Evolutionary conservation across 345 rosid genomes (phyloP).

Genomic region (Rhodamnia argentea): DNA sequence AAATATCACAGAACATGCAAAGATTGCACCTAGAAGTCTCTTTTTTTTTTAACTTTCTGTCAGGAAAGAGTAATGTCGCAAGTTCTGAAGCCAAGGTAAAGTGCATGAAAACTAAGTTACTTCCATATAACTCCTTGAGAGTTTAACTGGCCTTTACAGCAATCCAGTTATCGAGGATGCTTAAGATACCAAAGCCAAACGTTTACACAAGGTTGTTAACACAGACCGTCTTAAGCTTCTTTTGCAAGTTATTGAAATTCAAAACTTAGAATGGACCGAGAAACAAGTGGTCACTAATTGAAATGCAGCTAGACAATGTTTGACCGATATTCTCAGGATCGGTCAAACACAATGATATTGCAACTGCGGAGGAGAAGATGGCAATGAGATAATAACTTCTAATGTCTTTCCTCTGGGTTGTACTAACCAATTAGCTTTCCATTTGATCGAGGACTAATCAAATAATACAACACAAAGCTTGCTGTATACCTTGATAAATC

Average conservation of each 20-base stretch:
- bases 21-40: background rate
- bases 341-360: background rate
- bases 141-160: background rate
- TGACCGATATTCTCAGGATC: background rate
- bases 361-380: background rate
- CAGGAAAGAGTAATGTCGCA: background rate
- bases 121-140: background rate
- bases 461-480: background rate
- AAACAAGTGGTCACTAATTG: background rate
- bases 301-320: background rate
- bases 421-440: background rate
- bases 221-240: background rate
- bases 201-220: background rate
- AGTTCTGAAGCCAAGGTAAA: background rate
- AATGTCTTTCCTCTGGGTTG: background rate
- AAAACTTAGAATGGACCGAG: background rate
- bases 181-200: background rate
- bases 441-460: background rate
- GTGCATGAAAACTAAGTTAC: background rate
- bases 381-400: background rate
- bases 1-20: background rate
- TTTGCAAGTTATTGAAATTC: background rate
- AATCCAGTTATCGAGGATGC: background rate
- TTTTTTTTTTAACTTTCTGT: background rate
- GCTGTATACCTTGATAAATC: conserved; percentile 67